Evolutionary conservation across 192 early-diverging fungal genomes (phyloP), one percentile per base, ranked within the genome.

Genomic region (Umbelopsis vinacea): DNA sequence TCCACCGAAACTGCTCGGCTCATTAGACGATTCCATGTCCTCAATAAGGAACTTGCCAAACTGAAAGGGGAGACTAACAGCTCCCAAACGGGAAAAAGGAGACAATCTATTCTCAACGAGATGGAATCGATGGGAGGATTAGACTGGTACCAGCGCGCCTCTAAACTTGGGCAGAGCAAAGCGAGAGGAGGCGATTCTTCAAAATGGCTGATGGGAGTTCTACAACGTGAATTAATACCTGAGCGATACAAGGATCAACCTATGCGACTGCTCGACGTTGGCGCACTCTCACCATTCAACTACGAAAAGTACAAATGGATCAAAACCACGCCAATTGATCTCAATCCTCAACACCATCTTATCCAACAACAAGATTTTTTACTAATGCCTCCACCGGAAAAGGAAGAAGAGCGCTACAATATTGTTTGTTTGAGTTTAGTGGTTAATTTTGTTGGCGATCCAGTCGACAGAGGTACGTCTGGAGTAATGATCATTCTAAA

Each of bases 391-490:
- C 71, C 80, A 4, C 86, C 86, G 0, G 22, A 50, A 0, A 70
- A 22, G 5, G 79, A 74, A 23, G 70, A 77, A 0, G 81, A 90
- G 0, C 70, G 77, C 22, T 97, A 93, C 77, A 84, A 97, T 66
- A 86, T 93, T 26, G 79, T 97, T 0, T 93, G 92, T 68, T 82
- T 97, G 19, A 91, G 88, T 15, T 74, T 97, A 0, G 95, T 97
- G 0, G 89, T 97, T 52, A 97, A 97, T 76, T 97, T 97, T 87
- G 91, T 94, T 0, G 89, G 89, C 5, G 92, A 95, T 81, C 84
- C 89, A 3, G 76, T 67, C 10, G 81, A 83, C 47, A 81, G 95
- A 75, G 95, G 94, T 77, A 76, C 29, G 40, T 12, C 6, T 11
- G 6, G 40, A 43, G 40, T 11, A 60, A 4, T 33, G 8, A n/a